Conservation (phyloP, 352 stramenopile genomes). For the Phytophthora cactorum region DNA sequence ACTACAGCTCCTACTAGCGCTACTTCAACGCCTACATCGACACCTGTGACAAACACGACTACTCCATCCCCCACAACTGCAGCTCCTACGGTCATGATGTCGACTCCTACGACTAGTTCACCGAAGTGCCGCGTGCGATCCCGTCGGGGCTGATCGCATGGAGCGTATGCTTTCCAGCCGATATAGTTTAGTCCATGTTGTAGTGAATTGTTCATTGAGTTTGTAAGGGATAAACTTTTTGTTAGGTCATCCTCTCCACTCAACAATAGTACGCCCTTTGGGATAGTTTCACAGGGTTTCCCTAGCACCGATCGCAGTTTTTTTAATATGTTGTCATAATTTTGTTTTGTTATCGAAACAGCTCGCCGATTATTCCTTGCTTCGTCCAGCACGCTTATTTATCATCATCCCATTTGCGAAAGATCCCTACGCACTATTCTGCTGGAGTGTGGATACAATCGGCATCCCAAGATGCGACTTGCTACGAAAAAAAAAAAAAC, state of each 20-base stretch:
- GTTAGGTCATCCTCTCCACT: background rate
- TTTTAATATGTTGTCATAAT: too few relatives aligned
- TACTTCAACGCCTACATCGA: background rate
- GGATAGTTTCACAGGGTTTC: too few relatives aligned
- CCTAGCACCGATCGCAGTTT: too few relatives aligned
- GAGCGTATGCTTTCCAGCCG: background rate
- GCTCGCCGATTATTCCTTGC: background rate
- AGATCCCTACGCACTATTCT: background rate
- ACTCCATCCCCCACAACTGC: conserved; percentile 5
- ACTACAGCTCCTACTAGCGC: conserved; percentile 17
- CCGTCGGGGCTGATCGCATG: conserved; percentile 18
- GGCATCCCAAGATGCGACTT: conserved; percentile 4
- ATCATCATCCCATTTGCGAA: conserved; percentile 1
- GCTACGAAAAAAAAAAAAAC: background rate
- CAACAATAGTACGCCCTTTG: too few relatives aligned
- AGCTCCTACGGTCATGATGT: background rate
- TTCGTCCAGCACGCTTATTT: background rate
- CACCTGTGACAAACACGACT: background rate
- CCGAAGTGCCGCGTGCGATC: conserved; percentile 31
- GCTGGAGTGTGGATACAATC: background rate
- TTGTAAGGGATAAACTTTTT: conserved; percentile 4
- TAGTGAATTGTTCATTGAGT: background rate
- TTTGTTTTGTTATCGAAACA: too few relatives aligned
- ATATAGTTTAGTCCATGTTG: background rate
- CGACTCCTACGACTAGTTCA: conserved; percentile 12